Evolutionary conservation across 73 alveolate species (phyloP).

Genomic region (Paramecium biaurelia): DNA sequence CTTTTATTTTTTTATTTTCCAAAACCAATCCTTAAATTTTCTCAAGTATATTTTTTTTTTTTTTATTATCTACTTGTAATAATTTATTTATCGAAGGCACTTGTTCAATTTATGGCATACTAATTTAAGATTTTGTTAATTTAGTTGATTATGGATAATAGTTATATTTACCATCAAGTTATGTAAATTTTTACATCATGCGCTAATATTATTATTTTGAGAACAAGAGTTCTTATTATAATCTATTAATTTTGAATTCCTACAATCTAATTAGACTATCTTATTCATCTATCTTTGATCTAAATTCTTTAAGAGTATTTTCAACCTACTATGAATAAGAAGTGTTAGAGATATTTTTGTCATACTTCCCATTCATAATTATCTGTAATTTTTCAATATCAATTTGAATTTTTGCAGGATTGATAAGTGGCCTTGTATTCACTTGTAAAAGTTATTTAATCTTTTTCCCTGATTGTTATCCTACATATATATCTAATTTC

Average conservation of each 20-base stretch:
- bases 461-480: background rate
- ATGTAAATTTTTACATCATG: background rate
- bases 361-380: background rate
- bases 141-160: background rate
- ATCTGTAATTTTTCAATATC: background rate
- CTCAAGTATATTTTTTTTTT: background rate
- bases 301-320: background rate
- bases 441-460: background rate
- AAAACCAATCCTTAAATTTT: background rate
- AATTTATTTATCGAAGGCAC: background rate
- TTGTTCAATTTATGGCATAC: background rate
- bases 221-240: background rate
- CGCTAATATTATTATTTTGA: background rate
- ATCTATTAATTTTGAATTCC: background rate
- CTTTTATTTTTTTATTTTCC: background rate
- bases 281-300: background rate
- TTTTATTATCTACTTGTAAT: background rate
- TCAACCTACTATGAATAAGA: background rate
- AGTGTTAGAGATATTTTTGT: background rate
- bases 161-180: background rate
- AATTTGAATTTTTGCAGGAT: background rate
- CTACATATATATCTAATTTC: background rate
- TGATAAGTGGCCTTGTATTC: background rate
- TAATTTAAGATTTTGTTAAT: background rate
- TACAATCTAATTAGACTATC: background rate